Percentiles rank a stretch among this genome's conserved stretches.
Evolutionary conservation across 2,329 filamentous ascomycete species (phyloP).

Genomic region (Aschersonia sp.): DNA sequence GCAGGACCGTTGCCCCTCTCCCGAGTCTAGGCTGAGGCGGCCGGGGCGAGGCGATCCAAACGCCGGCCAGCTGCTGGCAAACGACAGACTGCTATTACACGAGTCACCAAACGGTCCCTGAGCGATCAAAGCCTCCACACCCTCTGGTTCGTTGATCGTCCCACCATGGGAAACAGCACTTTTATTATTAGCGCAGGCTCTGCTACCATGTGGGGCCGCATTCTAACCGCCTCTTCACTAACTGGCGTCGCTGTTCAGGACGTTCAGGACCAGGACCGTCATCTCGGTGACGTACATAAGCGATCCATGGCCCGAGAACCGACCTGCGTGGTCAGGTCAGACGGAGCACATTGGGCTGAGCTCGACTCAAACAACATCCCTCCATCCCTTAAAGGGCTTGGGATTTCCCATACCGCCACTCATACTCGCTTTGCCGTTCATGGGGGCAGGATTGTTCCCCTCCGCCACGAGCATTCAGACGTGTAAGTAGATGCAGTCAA

Average conservation of each 20-base stretch:
- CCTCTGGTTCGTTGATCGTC: neutral
- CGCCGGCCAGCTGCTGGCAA: neutral
- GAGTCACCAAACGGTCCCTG: neutral
- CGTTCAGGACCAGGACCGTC: neutral
- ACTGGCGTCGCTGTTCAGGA: neutral
- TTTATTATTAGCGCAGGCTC: neutral
- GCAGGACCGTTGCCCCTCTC: neutral
- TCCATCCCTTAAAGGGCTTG: conserved; percentile 14
- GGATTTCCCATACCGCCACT: conserved; percentile 10
- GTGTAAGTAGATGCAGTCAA: conserved; percentile 12
- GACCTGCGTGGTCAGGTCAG: conserved; percentile 1
- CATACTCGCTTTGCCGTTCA: conserved; percentile 16
- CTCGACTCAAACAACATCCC: conserved; percentile 8
- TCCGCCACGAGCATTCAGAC: conserved; percentile 7
- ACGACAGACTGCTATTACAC: neutral
- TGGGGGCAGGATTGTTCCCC: conserved; percentile 17
- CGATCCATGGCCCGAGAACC: neutral
- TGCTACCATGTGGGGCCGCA: conserved; percentile 6
- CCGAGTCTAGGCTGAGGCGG: neutral
- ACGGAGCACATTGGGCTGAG: conserved; percentile 1
- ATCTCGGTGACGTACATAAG: neutral
- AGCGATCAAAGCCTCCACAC: neutral
- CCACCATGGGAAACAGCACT: neutral
- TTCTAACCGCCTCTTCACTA: conserved; percentile 1
- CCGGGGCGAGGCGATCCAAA: too few species aligned